phyloP scores from a whole-genome alignment of 2,329 filamentous ascomycete species.

The Cylindrodendrum hubeiense region DNA sequence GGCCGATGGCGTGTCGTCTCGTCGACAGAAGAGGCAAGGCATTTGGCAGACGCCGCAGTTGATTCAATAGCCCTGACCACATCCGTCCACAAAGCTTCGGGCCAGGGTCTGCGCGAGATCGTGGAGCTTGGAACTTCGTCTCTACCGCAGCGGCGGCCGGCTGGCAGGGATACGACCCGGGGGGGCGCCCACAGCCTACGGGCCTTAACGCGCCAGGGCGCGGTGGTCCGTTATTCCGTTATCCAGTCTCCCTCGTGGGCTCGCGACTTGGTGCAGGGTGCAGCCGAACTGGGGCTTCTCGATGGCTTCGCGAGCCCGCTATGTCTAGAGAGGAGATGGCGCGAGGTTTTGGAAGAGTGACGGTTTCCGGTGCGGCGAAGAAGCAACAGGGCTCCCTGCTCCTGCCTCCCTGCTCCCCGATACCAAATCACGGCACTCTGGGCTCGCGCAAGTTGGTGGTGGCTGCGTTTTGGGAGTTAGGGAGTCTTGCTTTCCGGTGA shows the following conservation, averaged over 20 bases:
- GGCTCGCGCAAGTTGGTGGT: slow-evolving; percentile 3
- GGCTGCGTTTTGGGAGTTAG: slow-evolving; percentile 8
- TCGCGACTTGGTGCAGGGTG: slow-evolving; percentile 26
- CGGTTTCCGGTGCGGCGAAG: slow-evolving; percentile 16
- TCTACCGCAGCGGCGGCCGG: slow-evolving; percentile 14
- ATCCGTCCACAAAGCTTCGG: slow-evolving; percentile 34
- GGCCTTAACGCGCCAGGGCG: background rate
- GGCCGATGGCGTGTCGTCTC: slow-evolving; percentile 34
- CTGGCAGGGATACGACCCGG: slow-evolving; percentile 25
- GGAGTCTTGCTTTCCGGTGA: slow-evolving; percentile 19
- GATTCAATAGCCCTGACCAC: slow-evolving; percentile 30
- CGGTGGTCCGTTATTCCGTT: slow-evolving; percentile 4
- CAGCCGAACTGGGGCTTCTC: slow-evolving; percentile 7
- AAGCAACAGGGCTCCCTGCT: slow-evolving; percentile 14
- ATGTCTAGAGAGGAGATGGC: slow-evolving; percentile 16
- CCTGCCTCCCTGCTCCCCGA: background rate
- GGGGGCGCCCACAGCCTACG: background rate
- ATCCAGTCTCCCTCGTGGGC: slow-evolving; percentile 38
- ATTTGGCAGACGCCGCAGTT: slow-evolving; percentile 21
- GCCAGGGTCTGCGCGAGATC: slow-evolving; percentile 38
- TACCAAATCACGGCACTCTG: slow-evolving; percentile 1
- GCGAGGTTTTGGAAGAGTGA: slow-evolving; percentile 15
- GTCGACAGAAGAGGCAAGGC: slow-evolving; percentile 23
- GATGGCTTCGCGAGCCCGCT: slow-evolving; percentile 15
- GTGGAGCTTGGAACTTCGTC: slow-evolving; percentile 26